phyloP scores from a whole-genome alignment of 805 yeast genomes.

The Starmerella scarabaei region DNA sequence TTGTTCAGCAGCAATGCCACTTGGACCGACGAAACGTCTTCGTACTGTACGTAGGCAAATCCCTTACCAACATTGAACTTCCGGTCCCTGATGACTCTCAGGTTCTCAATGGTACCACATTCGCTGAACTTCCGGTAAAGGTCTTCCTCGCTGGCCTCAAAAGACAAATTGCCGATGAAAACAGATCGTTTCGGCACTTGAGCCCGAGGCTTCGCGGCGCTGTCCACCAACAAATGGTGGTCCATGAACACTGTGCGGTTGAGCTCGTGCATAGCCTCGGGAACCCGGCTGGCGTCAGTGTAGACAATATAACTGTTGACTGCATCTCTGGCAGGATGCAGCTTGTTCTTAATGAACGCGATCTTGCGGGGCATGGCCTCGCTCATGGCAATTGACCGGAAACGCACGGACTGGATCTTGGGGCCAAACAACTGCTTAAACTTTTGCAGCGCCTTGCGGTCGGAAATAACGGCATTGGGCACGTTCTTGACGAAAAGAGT shows the following conservation, averaged over 20 bases:
- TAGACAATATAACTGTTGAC: constrained; percentile 84
- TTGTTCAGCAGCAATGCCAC: constrained; percentile 71
- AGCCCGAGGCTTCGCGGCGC: constrained; percentile 79
- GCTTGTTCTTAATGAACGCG: constrained; percentile 68
- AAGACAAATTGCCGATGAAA: constrained; percentile 87
- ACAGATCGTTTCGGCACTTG: constrained; percentile 74
- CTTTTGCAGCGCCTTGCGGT: constrained; percentile 45
- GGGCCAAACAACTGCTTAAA: constrained; percentile 50
- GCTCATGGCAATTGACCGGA: constrained; percentile 81
- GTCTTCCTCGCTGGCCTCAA: constrained; percentile 82
- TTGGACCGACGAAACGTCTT: constrained; percentile 49
- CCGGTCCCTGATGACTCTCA: constrained; percentile 80
- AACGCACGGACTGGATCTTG: constrained; percentile 47
- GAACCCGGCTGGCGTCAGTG: constrained; percentile 34
- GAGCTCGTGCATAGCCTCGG: constrained; percentile 32
- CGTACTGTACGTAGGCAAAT: constrained; percentile 88
- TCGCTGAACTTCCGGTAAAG: constrained; percentile 67
- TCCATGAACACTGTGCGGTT: constrained; percentile 59
- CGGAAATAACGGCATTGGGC: constrained; percentile 48
- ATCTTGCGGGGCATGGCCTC: constrained; percentile 84
- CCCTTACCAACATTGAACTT: constrained; percentile 96
- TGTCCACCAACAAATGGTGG: constrained; percentile 81
- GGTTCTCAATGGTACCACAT: constrained; percentile 68
- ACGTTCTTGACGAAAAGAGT: constrained; percentile 89
- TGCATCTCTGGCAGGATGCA: constrained; percentile 65